Percentiles rank a stretch among this genome's conserved stretches.
These are phyloP conservation scores for Annona cherimola DNA, from an alignment of 164 flowering plant species.

Conservation along the genomic window DNA sequence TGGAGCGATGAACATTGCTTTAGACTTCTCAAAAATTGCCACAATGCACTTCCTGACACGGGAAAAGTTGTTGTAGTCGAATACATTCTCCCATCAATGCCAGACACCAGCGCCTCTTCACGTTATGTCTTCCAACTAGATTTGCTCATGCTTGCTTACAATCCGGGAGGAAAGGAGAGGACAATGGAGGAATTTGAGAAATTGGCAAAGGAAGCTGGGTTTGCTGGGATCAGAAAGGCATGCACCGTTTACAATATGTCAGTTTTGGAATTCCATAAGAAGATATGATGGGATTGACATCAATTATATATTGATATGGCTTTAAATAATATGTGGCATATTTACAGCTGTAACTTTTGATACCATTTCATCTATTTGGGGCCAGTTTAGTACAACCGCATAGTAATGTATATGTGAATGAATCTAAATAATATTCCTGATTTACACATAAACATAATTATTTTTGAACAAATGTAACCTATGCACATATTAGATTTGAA, in stretches of 20 bases:
- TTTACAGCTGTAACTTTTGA: too few species aligned
- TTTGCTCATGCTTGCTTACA: constrained; percentile 12
- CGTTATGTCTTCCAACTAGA: not conserved
- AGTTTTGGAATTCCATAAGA: constrained; percentile 21
- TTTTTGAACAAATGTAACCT: too few species aligned
- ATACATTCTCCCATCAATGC: not conserved
- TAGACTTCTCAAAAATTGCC: constrained; percentile 20
- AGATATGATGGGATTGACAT: too few species aligned
- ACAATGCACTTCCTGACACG: constrained; percentile 22
- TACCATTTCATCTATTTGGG: too few species aligned
- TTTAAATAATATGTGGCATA: too few species aligned
- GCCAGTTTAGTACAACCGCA: too few species aligned
- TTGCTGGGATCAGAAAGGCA: constrained; percentile 6
- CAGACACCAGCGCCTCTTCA: not conserved
- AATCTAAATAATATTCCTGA: too few species aligned
- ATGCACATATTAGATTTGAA: too few species aligned
- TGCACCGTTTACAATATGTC: constrained; percentile 14
- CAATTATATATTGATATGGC: too few species aligned
- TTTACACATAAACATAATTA: too few species aligned
- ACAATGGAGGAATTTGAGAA: constrained; percentile 18
- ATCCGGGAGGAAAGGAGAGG: constrained; percentile 24
- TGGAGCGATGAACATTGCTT: constrained; percentile 22
- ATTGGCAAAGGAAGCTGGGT: constrained; percentile 15
- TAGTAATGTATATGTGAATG: too few species aligned
- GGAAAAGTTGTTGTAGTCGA: constrained; percentile 24